Evolutionary conservation across 129 eudicot genomes (phyloP), one percentile per base, ranked within the genome.

Genomic region (Pulicaria dysenterica): DNA sequence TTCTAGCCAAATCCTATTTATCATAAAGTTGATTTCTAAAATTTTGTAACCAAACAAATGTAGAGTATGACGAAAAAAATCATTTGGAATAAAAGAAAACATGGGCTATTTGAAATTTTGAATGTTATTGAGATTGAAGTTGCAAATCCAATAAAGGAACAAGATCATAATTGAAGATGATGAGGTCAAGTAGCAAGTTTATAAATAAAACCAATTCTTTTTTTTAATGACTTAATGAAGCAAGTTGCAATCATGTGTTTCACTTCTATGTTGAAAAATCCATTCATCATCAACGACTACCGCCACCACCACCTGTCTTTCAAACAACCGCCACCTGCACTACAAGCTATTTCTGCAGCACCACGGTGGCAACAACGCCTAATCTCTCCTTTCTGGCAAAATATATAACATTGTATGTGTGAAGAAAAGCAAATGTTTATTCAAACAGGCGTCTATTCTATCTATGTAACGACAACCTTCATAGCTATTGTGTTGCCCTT

Each of bases 381-480:
- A 37, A 7, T 67, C 17, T 24, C n/a, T 17, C 41, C 58, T 44
- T 54, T 64, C 55, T 2, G 9, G 46, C 49, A 62, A 74, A 64
- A 54, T 67, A 53, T 44, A 43, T 7, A 63, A 64, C 11, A 24
- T 56, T 76, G 12, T 46, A 17, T 19, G 55, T 41, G 19, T 63
- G 15, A 36, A 59, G 41, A 17, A 60, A 38, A 59, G 59, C 57
- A 58, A 70, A 8, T 49, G 11, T 12, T 70, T 70, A 70, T 71
- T 78, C 7, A 60, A 59, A 15, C 3, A 58, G 17, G 11, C 51
- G 15, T 48, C 15, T 41, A 77, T 60, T 65, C 41, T 42, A 34
- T 42, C 8, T 19, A 61, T 70, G 50, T 60, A 58, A 42, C 38
- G 31, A 38, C 50, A 37, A 16, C 51, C 70, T 77, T 69, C 38